Evolutionary conservation across 345 rosid species (phyloP).

Genomic region (Cardamine occulta): DNA sequence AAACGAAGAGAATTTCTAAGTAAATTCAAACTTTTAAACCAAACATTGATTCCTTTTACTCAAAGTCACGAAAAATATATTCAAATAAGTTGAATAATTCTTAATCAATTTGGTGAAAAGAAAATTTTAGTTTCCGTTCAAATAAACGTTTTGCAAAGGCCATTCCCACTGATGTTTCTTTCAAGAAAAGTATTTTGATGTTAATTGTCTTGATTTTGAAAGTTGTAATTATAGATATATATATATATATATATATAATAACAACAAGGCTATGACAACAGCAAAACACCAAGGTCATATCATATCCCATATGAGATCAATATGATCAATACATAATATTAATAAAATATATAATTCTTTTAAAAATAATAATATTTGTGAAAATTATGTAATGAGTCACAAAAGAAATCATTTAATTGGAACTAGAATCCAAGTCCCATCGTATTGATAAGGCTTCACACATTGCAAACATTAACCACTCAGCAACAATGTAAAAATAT

Average conservation of each 20-base stretch:
- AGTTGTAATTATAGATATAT: neutral
- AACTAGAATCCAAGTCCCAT: neutral
- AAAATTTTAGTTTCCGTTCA: neutral
- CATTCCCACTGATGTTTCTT: too few relatives aligned
- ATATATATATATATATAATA: neutral
- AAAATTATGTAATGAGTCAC: neutral
- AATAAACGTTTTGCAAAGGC: neutral
- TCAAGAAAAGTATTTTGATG: slow-evolving; percentile 24
- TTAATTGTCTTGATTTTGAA: neutral
- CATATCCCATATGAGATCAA: neutral
- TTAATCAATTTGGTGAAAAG: slow-evolving; percentile 23
- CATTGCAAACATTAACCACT: neutral
- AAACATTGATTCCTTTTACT: neutral
- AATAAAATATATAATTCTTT: neutral
- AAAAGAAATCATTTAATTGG: neutral
- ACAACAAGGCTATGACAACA: neutral
- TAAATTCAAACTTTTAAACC: neutral
- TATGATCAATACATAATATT: too few relatives aligned
- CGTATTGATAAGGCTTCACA: neutral
- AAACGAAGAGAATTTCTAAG: neutral
- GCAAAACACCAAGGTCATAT: neutral
- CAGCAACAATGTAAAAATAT: neutral
- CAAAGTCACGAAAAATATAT: neutral
- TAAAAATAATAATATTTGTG: neutral
- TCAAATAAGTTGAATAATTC: slow-evolving; percentile 28